Evolutionary conservation across 75 land plant genomes (phyloP).

Genomic region (Sequoiadendron giganteum): DNA sequence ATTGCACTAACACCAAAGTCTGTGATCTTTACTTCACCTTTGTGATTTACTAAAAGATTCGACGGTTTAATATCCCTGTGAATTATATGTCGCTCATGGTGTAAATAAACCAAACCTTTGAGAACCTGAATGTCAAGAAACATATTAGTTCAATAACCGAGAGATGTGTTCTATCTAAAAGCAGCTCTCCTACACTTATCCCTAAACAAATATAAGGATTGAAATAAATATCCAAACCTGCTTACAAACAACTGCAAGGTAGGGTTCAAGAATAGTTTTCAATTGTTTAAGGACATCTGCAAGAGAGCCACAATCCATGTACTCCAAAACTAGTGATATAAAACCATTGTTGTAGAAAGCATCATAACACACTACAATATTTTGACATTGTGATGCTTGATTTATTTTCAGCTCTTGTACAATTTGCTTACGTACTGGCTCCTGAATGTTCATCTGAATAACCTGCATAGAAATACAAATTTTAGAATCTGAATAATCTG

Average conservation of each 20-base stretch:
- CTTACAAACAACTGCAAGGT: conserved; percentile 83
- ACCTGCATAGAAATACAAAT: conserved; percentile 43
- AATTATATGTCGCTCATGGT: conserved; percentile 83
- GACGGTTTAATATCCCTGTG: conserved; percentile 97
- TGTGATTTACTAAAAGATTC: conserved; percentile 84
- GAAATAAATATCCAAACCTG: conserved; percentile 47
- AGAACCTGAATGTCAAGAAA: conserved; percentile 61
- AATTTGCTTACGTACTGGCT: conserved; percentile 64
- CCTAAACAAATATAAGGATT: background rate
- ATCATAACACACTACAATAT: conserved; percentile 84
- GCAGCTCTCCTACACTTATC: background rate
- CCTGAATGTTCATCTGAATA: conserved; percentile 85
- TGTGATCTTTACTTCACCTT: conserved; percentile 97
- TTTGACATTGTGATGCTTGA: conserved; percentile 76
- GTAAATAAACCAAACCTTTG: conserved; percentile 78
- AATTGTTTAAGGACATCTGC: conserved; percentile 77
- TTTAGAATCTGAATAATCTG: background rate
- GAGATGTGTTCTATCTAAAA: background rate
- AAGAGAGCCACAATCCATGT: conserved; percentile 99
- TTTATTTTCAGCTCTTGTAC: conserved; percentile 89
- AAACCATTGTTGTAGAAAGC: conserved; percentile 88
- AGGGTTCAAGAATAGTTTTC: conserved; percentile 71
- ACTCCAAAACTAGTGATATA: conserved; percentile 88
- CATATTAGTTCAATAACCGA: background rate
- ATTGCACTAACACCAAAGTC: conserved; percentile 98